phyloP scores from a whole-genome alignment of 106 monocot genomes.

The Dendrobium chrysotoxum region DNA sequence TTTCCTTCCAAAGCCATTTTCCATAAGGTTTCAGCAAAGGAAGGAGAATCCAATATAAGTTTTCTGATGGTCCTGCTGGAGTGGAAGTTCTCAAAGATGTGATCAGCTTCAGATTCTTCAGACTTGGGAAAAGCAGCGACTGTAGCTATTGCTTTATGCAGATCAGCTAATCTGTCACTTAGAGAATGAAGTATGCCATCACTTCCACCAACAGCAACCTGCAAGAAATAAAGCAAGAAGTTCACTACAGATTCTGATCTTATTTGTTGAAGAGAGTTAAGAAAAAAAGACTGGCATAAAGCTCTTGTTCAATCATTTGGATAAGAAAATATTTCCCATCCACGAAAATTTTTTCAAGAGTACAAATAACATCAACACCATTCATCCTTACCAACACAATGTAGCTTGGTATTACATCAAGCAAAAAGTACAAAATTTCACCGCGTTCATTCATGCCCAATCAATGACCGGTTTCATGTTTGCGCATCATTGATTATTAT shows the following conservation, averaged over 20 bases:
- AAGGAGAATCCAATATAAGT: slow-evolving; percentile 55
- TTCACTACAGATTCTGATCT: neutral
- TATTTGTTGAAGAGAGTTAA: too few relatives aligned
- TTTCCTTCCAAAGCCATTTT: slow-evolving; percentile 63
- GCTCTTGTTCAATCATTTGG: neutral
- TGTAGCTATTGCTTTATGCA: slow-evolving; percentile 70
- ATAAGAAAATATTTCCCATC: neutral
- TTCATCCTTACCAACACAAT: neutral
- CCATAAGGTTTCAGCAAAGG: slow-evolving; percentile 68
- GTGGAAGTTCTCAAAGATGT: slow-evolving; percentile 75
- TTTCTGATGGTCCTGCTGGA: slow-evolving; percentile 81
- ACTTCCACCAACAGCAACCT: slow-evolving; percentile 72
- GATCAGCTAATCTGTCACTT: slow-evolving; percentile 29
- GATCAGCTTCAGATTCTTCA: slow-evolving; percentile 45
- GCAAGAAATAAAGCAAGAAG: neutral
- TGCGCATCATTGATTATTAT: too few relatives aligned
- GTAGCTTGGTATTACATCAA: too few relatives aligned
- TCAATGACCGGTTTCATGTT: too few relatives aligned
- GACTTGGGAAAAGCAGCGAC: slow-evolving; percentile 50
- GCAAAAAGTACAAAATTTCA: too few relatives aligned
- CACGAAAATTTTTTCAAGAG: neutral
- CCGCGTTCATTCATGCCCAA: too few relatives aligned
- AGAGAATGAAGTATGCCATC: slow-evolving; percentile 46
- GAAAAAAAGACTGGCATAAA: too few relatives aligned
- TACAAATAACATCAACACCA: neutral